Base-by-base conservation (phyloP, 2,329 filamentous ascomycete species). In the Thelonectria discophora region DNA sequence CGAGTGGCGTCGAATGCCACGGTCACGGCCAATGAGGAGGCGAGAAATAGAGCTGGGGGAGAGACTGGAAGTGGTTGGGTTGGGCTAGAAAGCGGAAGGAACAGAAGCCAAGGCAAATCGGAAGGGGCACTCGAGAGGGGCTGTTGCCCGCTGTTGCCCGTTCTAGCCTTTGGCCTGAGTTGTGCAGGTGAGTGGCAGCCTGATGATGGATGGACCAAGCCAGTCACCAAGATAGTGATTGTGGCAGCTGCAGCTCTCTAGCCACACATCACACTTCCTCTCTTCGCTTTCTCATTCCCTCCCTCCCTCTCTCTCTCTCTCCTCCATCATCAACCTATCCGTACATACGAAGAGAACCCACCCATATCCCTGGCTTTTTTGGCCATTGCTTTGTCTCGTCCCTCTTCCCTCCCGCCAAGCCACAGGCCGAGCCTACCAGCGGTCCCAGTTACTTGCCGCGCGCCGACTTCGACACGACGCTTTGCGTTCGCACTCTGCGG, bases 401-500 rank as follows among this genome's bases (percentile, higher is more conserved):
- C 32, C 32, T 11, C 34, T 37, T 37, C 12, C 49, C 21, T 17
- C 39, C 50, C 30, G 17, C 40, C 24, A 17, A 18, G 37, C 24
- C n/a, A 27, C 39, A 17, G 11, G 30, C 45, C 50, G 48, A 59
- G 56, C 43, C 34, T n/a, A 37, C 15, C 34, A 27, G 37, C 34
- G 52, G 45, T 27, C 52, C 43, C 13, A 48, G 45, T 52, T 56
- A 57, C 58, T 53, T 61, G 57, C 58, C 47, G 56, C 58, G 32
- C 58, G 32, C 54, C 58, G 58, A 55, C 52, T 48, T 40, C 52
- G 21, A 60, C 46, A 51, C 58, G 47, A 45, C 52, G 34, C 48
- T 24, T 46, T 30, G 5, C 5, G 27, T 30, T 54, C 40, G 27
- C 52, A 55, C 32, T 21, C 24, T 49, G 24, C 40, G 34, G 15